These are phyloP conservation scores for Crinitomyces ghanaensis DNA, from an alignment of 805 yeast species.

Conservation along the genomic window DNA sequence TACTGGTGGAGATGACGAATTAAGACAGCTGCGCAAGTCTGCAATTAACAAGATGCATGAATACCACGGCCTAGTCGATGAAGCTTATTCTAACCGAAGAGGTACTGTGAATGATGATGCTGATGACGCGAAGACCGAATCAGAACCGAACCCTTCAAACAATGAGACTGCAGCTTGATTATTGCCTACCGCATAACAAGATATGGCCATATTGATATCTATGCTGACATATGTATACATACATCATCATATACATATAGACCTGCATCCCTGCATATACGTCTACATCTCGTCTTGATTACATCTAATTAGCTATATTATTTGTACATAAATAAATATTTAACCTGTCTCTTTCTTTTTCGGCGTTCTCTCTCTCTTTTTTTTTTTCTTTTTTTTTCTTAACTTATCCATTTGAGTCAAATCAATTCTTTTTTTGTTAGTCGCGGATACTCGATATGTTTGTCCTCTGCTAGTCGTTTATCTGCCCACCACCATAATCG, in stretches of 20 bases:
- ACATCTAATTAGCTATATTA: too few species aligned
- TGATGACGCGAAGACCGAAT: background rate
- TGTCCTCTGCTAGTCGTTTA: conserved; percentile 31
- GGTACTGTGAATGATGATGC: background rate
- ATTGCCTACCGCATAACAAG: too few species aligned
- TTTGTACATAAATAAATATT: too few species aligned
- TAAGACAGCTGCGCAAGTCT: conserved; percentile 22
- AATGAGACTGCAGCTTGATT: background rate
- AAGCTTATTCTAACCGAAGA: conserved; percentile 4
- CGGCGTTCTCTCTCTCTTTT: too few species aligned
- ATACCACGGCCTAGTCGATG: conserved; percentile 22
- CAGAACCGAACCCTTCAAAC: background rate
- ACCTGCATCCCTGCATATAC: too few species aligned
- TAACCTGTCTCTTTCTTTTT: too few species aligned
- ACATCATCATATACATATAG: background rate
- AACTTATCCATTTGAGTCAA: too few species aligned
- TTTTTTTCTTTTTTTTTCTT: too few species aligned
- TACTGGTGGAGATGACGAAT: conserved; percentile 22
- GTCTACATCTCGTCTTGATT: too few species aligned
- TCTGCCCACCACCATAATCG: conserved; percentile 59
- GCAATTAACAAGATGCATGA: conserved; percentile 25
- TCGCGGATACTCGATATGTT: conserved; percentile 29
- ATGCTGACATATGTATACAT: background rate
- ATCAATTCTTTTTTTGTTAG: conserved; percentile 17
- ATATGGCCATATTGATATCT: too few species aligned